Percentiles rank a stretch among this genome's conserved stretches.
Conservation (phyloP, 805 yeast species). For the Candida mattraensis region DNA sequence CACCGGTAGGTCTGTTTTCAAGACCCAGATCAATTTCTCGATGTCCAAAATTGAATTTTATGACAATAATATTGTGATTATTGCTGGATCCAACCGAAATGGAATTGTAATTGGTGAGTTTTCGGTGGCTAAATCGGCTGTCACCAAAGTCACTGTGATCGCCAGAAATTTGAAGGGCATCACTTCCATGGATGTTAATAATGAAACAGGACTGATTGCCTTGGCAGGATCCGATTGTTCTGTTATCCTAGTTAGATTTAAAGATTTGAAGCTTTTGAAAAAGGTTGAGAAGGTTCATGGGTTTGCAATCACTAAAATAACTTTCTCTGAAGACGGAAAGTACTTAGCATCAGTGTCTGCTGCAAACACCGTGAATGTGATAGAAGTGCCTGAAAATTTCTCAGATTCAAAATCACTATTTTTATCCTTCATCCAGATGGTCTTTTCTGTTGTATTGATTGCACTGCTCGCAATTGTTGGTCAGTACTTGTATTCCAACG, state of each 20-base stretch:
- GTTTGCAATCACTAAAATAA: constrained; percentile 74
- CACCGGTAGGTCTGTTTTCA: constrained; percentile 42
- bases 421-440: constrained; percentile 26
- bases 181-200: constrained; percentile 48
- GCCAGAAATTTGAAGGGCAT: constrained; percentile 54
- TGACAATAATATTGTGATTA: constrained; percentile 36
- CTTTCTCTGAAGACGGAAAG: constrained; percentile 67
- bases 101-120: constrained; percentile 45
- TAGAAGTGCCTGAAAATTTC: constrained; percentile 55
- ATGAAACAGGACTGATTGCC: constrained; percentile 43
- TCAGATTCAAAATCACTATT: constrained; percentile 40
- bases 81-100: constrained; percentile 47
- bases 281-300: constrained; percentile 63
- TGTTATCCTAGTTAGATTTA: constrained; percentile 52
- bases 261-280: constrained; percentile 51
- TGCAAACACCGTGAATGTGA: constrained; percentile 67
- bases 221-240: constrained; percentile 69
- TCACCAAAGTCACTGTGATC: constrained; percentile 42
- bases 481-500: constrained; percentile 32
- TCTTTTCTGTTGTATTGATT: constrained; percentile 27
- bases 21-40: constrained; percentile 24
- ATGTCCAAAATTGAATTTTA: constrained; percentile 35
- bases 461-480: constrained; percentile 24
- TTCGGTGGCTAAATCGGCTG: constrained; percentile 41
- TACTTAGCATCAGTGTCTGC: constrained; percentile 74